phyloP scores from a whole-genome alignment of 352 stramenopile species.

The Globisporangium megalacanthum region DNA sequence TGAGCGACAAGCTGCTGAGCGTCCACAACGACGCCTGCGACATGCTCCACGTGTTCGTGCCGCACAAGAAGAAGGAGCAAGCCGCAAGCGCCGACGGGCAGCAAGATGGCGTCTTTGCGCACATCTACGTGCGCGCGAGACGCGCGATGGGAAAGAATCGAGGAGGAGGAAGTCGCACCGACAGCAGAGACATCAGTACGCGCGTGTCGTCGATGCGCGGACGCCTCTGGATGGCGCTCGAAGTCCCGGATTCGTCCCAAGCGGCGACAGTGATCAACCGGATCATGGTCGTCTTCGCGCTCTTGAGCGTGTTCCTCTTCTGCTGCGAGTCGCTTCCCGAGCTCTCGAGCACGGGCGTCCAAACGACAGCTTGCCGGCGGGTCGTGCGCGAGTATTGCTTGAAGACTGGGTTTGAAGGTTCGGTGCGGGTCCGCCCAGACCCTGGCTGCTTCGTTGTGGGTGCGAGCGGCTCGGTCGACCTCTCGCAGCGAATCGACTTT shows the following conservation, averaged over 20 bases:
- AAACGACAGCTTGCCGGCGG: constrained; percentile 32
- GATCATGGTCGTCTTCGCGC: constrained; percentile 41
- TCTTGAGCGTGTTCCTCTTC: constrained; percentile 68
- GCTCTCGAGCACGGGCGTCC: constrained; percentile 37
- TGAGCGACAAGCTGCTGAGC: constrained; percentile 27
- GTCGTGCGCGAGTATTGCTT: constrained; percentile 56
- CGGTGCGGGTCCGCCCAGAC: constrained; percentile 15
- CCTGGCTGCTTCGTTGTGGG: constrained; percentile 44
- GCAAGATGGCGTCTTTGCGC: constrained; percentile 27
- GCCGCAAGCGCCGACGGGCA: background rate
- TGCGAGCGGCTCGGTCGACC: constrained; percentile 24
- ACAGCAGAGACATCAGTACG: constrained; percentile 1
- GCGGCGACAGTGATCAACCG: constrained; percentile 44
- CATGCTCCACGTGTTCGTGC: constrained; percentile 45
- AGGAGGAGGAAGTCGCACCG: background rate
- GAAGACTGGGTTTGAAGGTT: constrained; percentile 17
- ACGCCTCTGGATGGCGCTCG: constrained; percentile 48
- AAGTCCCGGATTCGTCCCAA: constrained; percentile 56
- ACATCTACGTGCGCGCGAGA: constrained; percentile 41
- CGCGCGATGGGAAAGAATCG: constrained; percentile 7
- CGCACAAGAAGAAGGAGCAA: constrained; percentile 32
- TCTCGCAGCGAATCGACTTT: constrained; percentile 33
- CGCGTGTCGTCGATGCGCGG: constrained; percentile 29
- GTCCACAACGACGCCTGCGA: constrained; percentile 33
- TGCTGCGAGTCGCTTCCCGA: constrained; percentile 69